phyloP scores from a whole-genome alignment of 192 early-diverging fungal genomes.

The Martensiomyces pterosporus region DNA sequence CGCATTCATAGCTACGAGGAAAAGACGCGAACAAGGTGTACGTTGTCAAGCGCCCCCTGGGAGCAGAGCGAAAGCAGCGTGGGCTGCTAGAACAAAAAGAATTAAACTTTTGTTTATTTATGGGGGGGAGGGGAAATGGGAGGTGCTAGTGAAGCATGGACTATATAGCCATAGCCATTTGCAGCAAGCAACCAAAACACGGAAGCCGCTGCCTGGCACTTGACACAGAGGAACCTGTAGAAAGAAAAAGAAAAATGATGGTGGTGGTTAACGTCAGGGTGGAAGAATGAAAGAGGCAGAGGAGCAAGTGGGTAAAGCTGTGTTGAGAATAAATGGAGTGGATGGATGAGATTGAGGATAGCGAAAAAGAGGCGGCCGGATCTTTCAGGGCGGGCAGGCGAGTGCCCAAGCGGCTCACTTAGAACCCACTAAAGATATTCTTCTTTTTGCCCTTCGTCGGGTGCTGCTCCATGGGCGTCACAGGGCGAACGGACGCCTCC shows the following conservation, averaged over 20 bases:
- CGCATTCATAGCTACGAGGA: not conserved
- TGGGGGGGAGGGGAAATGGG: no score
- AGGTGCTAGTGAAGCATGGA: no score
- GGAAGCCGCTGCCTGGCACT: no score
- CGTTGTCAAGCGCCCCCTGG: no score
- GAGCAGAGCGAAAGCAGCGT: not conserved
- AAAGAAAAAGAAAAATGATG: slow-evolving; percentile 3
- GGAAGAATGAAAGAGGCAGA: not conserved
- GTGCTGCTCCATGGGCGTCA: slow-evolving; percentile 48
- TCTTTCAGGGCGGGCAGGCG: no score
- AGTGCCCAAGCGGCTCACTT: no score
- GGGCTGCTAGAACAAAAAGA: not conserved
- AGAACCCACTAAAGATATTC: slow-evolving; percentile 53
- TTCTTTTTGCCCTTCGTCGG: slow-evolving; percentile 52
- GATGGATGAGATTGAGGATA: not conserved
- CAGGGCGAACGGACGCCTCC: slow-evolving; percentile 52
- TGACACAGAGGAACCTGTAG: no score
- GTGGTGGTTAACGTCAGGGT: no score
- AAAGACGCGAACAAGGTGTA: not conserved
- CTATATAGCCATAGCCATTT: no score
- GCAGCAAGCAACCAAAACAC: slow-evolving; percentile 4
- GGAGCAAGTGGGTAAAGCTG: no score
- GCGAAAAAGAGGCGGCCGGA: not conserved
- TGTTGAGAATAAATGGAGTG: slow-evolving; percentile 3
- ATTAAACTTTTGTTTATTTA: no score